Evolutionary conservation across 768 basidiomycete genomes (phyloP), one percentile per base, ranked within the genome.

Genomic region (Phylloporus sp.): DNA sequence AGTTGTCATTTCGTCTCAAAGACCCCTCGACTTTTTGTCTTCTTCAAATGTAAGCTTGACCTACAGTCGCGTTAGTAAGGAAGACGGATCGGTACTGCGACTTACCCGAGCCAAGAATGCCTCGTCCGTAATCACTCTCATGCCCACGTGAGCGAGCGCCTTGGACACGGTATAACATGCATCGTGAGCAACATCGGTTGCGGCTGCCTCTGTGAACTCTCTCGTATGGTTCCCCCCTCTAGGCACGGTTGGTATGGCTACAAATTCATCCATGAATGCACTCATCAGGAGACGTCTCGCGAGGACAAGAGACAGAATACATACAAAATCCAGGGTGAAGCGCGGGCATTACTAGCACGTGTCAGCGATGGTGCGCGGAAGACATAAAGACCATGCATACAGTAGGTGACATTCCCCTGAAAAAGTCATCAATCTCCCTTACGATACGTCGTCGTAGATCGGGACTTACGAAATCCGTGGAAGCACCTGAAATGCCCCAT

Each of bases 401-500:
- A 78, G 53, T 90, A 86, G 5, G 81, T 82, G 21, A 90, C 71
- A 59, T 89, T 87, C 21, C 64, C 64, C 63, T 65, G 23, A 0
- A 9, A 52, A 29, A 42, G 18, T 17, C 28, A 5, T 18, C 17
- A 10, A 40, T 31, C n/a, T 10, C 29, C 15, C 21, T 26, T 6
- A 6, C 15, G 29, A 31, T 15, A 2, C 11, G 33, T 28, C 24
- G 9, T 20, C 40, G 31, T 29, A 23, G 20, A 8, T 20, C 14
- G 6, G n/a, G n/a, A 69, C 84, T 70, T 55, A 89, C 89, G 53
- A 91, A 90, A 61, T 90, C 89, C 3, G 89, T 90, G 5, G 86
- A 90, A 11, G 86, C 88, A 36, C 74, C 74, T 6, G 70, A 66
- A 55, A 84, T 84, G 35, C 86, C 82, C 74, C 78, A 81, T 49